A percentile compares a stretch with the other conserved stretches of the same genome.
These are phyloP conservation scores for Mrakia hoshinonis DNA, from an alignment of 768 basidiomycete species.

Conservation along the genomic window DNA sequence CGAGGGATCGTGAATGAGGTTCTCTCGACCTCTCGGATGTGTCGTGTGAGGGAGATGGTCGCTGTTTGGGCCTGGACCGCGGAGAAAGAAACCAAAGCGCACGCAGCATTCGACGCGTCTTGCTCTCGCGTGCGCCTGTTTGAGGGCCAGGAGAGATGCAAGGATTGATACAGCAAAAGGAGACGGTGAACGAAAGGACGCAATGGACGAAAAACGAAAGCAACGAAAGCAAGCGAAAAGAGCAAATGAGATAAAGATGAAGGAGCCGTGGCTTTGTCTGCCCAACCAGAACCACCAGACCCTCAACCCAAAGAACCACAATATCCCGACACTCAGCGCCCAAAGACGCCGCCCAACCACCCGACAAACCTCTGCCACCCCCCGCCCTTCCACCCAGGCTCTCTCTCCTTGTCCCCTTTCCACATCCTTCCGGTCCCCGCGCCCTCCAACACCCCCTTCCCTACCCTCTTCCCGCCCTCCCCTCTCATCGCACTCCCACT, in stretches of 20 bases:
- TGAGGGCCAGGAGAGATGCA: neutral
- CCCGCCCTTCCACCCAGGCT: conserved; percentile 5
- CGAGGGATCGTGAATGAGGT: neutral
- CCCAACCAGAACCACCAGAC: neutral
- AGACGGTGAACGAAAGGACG: neutral
- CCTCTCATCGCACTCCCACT: neutral
- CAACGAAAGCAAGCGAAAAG: neutral
- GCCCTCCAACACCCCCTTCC: conserved; percentile 16
- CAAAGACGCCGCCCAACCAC: conserved; percentile 16
- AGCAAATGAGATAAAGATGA: neutral
- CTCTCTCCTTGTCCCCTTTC: conserved; percentile 14
- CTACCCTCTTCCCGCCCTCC: neutral
- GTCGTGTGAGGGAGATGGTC: no score
- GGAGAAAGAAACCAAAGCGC: neutral
- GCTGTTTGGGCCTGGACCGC: neutral
- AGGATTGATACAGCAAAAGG: neutral
- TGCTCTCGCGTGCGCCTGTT: no score
- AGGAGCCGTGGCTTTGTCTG: no score
- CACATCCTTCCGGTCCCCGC: conserved; percentile 19
- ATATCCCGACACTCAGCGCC: neutral
- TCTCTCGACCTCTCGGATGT: no score
- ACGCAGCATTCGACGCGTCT: no score
- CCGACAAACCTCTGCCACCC: conserved; percentile 17
- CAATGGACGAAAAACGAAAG: neutral
- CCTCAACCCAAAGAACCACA: neutral